Evolutionary conservation across 495 filamentous ascomycete species (phyloP).

Genomic region (Glonium stellatum): DNA sequence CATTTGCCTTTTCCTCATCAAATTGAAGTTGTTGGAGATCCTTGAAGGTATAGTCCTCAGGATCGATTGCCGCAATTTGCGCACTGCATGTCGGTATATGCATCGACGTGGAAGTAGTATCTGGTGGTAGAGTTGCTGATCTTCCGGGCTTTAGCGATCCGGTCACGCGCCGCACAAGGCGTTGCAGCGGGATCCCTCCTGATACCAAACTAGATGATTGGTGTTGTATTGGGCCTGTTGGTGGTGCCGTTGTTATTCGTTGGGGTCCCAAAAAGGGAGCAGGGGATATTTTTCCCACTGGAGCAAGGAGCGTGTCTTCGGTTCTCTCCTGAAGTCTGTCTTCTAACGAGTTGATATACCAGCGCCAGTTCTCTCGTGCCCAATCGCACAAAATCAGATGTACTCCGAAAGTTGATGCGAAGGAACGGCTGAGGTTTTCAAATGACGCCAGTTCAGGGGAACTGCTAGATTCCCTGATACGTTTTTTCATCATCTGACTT

Average conservation of each 20-base stretch:
- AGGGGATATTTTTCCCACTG: slow-evolving; percentile 18
- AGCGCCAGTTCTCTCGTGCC: slow-evolving; percentile 44
- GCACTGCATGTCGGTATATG: neutral
- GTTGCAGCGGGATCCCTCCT: too few species aligned
- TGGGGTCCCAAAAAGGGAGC: neutral
- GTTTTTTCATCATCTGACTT: slow-evolving; percentile 32
- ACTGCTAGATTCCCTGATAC: slow-evolving; percentile 34
- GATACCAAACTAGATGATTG: too few species aligned
- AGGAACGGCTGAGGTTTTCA: slow-evolving; percentile 20
- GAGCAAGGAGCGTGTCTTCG: slow-evolving; percentile 28
- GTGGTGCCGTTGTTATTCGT: neutral
- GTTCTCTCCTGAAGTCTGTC: slow-evolving; percentile 28
- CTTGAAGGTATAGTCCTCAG: slow-evolving; percentile 30
- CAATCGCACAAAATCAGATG: slow-evolving; percentile 43
- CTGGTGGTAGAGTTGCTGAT: too few species aligned
- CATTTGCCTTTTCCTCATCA: slow-evolving; percentile 39
- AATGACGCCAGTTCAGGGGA: slow-evolving; percentile 4
- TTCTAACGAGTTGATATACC: slow-evolving; percentile 42
- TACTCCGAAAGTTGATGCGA: slow-evolving; percentile 34
- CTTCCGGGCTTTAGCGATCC: too few species aligned
- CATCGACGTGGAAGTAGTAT: too few species aligned
- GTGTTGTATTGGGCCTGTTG: neutral
- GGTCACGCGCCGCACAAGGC: too few species aligned
- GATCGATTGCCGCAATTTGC: slow-evolving; percentile 25
- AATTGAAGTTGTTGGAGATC: slow-evolving; percentile 39